These are phyloP conservation scores for Lithohypha guttulata DNA, from an alignment of 2,329 filamentous ascomycete species.

Conservation along the genomic window DNA sequence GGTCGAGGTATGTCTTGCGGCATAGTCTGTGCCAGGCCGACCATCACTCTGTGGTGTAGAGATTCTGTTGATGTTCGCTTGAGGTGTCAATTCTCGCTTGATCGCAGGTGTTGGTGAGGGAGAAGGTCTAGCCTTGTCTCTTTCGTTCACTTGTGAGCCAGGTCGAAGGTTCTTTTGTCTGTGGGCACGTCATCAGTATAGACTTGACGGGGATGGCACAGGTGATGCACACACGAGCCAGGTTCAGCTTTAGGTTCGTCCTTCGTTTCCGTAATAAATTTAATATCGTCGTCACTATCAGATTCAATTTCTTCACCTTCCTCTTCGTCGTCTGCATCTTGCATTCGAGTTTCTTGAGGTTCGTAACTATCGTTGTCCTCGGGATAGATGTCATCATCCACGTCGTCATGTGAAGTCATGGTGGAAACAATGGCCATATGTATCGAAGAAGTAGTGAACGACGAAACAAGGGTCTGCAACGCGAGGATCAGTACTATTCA, in stretches of 20 bases:
- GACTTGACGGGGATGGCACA: constrained; percentile 4
- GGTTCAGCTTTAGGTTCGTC: constrained; percentile 30
- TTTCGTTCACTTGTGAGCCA: constrained; percentile 24
- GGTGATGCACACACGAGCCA: constrained; percentile 26
- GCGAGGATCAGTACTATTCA: no score
- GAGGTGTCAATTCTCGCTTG: constrained; percentile 16
- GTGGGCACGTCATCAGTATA: constrained; percentile 18
- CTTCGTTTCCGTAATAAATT: constrained; percentile 39
- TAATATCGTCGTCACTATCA: constrained; percentile 35
- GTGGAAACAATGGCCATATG: no score
- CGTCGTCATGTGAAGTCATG: constrained; percentile 12
- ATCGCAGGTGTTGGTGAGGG: constrained; percentile 27
- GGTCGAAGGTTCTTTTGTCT: constrained; percentile 27
- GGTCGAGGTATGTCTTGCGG: constrained; percentile 59
- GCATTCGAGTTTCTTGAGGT: constrained; percentile 22
- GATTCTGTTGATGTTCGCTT: constrained; percentile 22
- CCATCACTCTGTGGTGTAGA: constrained; percentile 26
- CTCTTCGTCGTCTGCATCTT: constrained; percentile 22
- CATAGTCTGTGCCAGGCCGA: constrained; percentile 54
- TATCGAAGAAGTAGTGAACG: no score
- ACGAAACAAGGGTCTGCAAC: no score
- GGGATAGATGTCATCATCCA: constrained; percentile 21
- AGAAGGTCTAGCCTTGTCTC: constrained; percentile 28
- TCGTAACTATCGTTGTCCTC: constrained; percentile 12
- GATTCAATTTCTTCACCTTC: constrained; percentile 23